Evolutionary conservation across 1,139 yeast species (phyloP).

Genomic region (Debaryomyces udenii): DNA sequence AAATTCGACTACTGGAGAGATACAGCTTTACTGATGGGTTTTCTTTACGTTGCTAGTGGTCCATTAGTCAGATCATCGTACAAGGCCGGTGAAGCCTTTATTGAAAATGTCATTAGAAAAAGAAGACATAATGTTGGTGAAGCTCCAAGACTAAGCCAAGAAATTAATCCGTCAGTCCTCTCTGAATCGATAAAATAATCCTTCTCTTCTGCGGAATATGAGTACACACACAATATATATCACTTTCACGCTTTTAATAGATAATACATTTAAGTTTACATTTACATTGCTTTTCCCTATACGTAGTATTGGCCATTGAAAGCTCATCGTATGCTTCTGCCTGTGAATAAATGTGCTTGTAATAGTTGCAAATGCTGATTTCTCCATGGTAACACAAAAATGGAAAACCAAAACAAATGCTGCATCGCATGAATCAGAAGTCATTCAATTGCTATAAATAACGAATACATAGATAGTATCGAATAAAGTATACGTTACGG

Average conservation of each 20-base stretch:
- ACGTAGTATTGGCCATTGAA: too few species aligned
- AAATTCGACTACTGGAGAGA: constrained; percentile 94
- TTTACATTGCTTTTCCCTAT: too few species aligned
- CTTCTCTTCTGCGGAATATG: not conserved
- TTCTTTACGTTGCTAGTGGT: constrained; percentile 95
- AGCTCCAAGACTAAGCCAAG: constrained; percentile 38
- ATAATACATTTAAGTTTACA: too few species aligned
- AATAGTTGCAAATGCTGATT: constrained; percentile 4
- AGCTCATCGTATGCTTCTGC: too few species aligned
- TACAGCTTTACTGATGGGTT: constrained; percentile 86
- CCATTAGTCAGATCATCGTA: constrained; percentile 96
- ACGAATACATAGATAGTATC: not conserved
- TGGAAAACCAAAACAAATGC: constrained; percentile 11
- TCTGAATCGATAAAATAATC: constrained; percentile 2
- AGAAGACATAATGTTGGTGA: constrained; percentile 59
- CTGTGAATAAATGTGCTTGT: too few species aligned
- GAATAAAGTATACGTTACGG: not conserved
- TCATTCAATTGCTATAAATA: constrained; percentile 9
- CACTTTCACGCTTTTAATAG: too few species aligned
- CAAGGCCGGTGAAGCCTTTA: constrained; percentile 98
- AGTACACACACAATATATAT: too few species aligned
- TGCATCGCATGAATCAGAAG: constrained; percentile 6
- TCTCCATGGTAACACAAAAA: constrained; percentile 6
- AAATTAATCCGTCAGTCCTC: constrained; percentile 21
- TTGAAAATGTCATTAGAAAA: constrained; percentile 88